phyloP scores from a whole-genome alignment of 192 early-diverging fungal species.

The Gorgonomyces haynaldii region DNA sequence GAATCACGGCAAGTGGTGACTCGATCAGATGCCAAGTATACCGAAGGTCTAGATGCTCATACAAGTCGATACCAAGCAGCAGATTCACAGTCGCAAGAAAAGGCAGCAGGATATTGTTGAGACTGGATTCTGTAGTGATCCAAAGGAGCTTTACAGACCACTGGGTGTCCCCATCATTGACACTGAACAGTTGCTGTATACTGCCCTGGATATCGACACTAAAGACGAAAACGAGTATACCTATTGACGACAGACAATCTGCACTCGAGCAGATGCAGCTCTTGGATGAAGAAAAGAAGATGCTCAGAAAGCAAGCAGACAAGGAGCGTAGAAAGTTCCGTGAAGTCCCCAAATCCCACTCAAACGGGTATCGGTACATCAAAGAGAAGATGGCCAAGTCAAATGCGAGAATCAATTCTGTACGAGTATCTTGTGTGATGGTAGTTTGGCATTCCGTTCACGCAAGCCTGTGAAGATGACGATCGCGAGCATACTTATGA shows the following conservation, averaged over 20 bases:
- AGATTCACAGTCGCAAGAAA: slow-evolving; percentile 10
- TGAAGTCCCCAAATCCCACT: slow-evolving; percentile 17
- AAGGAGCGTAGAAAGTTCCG: slow-evolving; percentile 3
- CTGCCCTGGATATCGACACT: slow-evolving; percentile 25
- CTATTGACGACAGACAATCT: slow-evolving; percentile 1
- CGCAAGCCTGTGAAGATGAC: slow-evolving; percentile 16
- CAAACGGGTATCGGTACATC: slow-evolving; percentile 25
- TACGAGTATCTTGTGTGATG: slow-evolving; percentile 17
- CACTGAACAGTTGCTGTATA: slow-evolving; percentile 27
- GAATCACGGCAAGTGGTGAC: slow-evolving; percentile 23
- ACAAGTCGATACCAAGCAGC: slow-evolving; percentile 15
- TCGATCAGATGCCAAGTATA: slow-evolving; percentile 22
- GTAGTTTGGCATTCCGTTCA: slow-evolving; percentile 34
- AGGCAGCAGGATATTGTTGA: slow-evolving; percentile 6
- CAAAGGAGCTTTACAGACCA: slow-evolving; percentile 37
- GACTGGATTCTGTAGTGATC: slow-evolving; percentile 35
- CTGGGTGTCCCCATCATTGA: slow-evolving; percentile 31
- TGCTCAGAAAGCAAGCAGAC: slow-evolving; percentile 4
- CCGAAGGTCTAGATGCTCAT: too few species aligned
- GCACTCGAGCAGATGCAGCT: slow-evolving; percentile 6
- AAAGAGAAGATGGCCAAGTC: slow-evolving; percentile 35
- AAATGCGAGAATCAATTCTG: slow-evolving; percentile 28
- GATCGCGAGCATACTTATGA: slow-evolving; percentile 14
- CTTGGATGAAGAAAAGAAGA: slow-evolving; percentile 14
- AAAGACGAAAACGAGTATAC: slow-evolving; percentile 10